These are phyloP conservation scores for Trichoderma atroviride DNA, from an alignment of 2,329 filamentous ascomycete genomes.

Conservation along the genomic window DNA sequence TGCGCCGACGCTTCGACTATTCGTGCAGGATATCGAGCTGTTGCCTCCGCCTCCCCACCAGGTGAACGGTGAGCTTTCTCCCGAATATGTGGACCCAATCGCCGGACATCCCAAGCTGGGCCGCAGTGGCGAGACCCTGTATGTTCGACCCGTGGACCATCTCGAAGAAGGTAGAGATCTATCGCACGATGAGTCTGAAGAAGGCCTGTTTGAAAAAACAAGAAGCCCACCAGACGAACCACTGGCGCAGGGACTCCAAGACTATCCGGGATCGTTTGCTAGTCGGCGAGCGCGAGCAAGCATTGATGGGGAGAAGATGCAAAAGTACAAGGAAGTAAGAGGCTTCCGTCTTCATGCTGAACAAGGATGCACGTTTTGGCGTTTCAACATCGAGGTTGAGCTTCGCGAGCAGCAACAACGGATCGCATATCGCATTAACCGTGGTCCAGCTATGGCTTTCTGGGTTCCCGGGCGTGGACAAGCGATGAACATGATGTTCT, in stretches of 20 bases:
- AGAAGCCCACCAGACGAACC: conserved; percentile 55
- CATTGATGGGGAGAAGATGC: conserved; percentile 77
- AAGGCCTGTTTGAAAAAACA: conserved; percentile 77
- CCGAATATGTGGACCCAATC: conserved; percentile 86
- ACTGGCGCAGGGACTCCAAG: conserved; percentile 46
- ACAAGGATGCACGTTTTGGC: conserved; percentile 91
- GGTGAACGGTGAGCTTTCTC: conserved; percentile 66
- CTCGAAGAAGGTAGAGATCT: conserved; percentile 77
- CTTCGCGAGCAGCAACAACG: conserved; percentile 76
- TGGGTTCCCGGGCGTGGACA: conserved; percentile 87
- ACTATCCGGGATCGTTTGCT: conserved; percentile 57
- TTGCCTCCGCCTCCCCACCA: conserved; percentile 76
- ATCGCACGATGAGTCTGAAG: conserved; percentile 76
- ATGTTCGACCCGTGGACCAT: conserved; percentile 86
- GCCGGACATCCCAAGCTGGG: conserved; percentile 86
- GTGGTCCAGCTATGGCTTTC: conserved; percentile 84
- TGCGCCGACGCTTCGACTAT: conserved; percentile 77
- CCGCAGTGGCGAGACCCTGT: conserved; percentile 81
- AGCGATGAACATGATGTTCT: conserved; percentile 98
- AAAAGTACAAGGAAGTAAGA: conserved; percentile 79
- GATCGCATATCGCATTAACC: conserved; percentile 94
- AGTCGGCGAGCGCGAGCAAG: conserved; percentile 55
- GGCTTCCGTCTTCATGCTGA: conserved; percentile 84
- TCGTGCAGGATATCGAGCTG: conserved; percentile 82
- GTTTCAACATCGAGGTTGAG: conserved; percentile 94